Evolutionary conservation across 2,329 filamentous ascomycete genomes (phyloP).

Genomic region (Aspergillus intermedius): DNA sequence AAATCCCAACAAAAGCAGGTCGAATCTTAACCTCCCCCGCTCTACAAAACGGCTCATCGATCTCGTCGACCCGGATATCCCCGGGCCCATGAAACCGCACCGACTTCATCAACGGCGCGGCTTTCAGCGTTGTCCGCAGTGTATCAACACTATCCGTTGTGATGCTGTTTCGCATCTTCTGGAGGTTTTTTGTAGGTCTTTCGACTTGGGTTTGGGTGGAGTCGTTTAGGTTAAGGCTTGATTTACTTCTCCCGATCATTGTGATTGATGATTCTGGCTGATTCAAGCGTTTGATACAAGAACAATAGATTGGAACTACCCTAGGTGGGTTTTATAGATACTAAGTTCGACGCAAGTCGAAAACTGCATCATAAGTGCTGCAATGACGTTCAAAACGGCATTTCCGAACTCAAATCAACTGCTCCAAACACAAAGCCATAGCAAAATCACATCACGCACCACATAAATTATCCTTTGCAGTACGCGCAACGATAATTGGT

Average conservation of each 20-base stretch:
- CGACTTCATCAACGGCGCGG: conserved; percentile 24
- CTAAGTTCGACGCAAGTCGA: too few relatives aligned
- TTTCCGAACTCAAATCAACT: too few relatives aligned
- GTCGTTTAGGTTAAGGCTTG: background rate
- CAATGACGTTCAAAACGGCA: too few relatives aligned
- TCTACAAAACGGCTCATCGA: conserved; percentile 35
- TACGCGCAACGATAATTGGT: too few relatives aligned
- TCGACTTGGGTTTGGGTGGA: background rate
- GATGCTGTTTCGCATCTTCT: background rate
- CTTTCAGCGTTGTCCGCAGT: background rate
- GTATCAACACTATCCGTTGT: background rate
- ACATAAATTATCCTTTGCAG: too few relatives aligned
- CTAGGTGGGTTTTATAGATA: too few relatives aligned
- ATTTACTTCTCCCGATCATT: background rate
- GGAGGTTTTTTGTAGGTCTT: background rate
- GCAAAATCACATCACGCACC: too few relatives aligned
- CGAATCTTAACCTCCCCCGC: conserved; percentile 45
- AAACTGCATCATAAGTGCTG: too few relatives aligned
- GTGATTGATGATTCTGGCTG: too few relatives aligned
- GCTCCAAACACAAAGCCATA: too few relatives aligned
- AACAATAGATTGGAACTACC: too few relatives aligned
- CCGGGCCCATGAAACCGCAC: conserved; percentile 30
- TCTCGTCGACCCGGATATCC: conserved; percentile 31
- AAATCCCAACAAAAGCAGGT: conserved; percentile 32
- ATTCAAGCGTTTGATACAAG: too few relatives aligned